These are phyloP conservation scores for Monosporozyma servazzii DNA, from an alignment of 805 yeast species.

Conservation along the genomic window DNA sequence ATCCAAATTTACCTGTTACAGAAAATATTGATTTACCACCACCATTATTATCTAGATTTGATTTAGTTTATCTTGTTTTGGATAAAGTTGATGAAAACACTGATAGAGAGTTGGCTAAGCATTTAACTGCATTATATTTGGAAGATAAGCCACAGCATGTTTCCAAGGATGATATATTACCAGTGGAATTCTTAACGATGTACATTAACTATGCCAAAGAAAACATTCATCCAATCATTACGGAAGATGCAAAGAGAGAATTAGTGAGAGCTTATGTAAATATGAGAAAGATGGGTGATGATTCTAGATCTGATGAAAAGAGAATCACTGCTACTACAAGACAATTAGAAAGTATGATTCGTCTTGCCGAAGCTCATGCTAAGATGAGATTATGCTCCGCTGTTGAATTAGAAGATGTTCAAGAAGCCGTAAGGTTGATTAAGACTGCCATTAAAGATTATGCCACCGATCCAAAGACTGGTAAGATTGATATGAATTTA, in stretches of 20 bases:
- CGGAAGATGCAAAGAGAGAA: constrained; percentile 73
- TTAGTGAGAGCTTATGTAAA: constrained; percentile 82
- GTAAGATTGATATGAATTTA: constrained; percentile 93
- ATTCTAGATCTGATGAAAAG: constrained; percentile 72
- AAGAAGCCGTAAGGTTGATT: constrained; percentile 88
- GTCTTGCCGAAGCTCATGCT: constrained; percentile 94
- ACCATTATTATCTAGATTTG: constrained; percentile 88
- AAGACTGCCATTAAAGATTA: constrained; percentile 93
- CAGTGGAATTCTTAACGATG: constrained; percentile 77
- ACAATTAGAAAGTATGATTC: constrained; percentile 91
- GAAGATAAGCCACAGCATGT: constrained; percentile 79
- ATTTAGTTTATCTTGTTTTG: constrained; percentile 80
- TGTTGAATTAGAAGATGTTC: constrained; percentile 76
- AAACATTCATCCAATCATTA: constrained; percentile 66
- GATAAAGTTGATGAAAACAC: constrained; percentile 84
- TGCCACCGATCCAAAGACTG: constrained; percentile 96
- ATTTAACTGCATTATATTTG: constrained; percentile 82
- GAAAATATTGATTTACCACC: constrained; percentile 95
- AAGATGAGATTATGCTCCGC: constrained; percentile 72
- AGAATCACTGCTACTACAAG: constrained; percentile 97
- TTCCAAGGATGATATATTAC: constrained; percentile 57
- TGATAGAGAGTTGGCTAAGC: constrained; percentile 82
- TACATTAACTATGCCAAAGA: constrained; percentile 95
- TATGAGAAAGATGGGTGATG: constrained; percentile 92
- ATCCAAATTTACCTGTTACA: constrained; percentile 91